Evolutionary conservation across 2,329 filamentous ascomycete species (phyloP).

Genomic region (Davidsoniella eucalypti): DNA sequence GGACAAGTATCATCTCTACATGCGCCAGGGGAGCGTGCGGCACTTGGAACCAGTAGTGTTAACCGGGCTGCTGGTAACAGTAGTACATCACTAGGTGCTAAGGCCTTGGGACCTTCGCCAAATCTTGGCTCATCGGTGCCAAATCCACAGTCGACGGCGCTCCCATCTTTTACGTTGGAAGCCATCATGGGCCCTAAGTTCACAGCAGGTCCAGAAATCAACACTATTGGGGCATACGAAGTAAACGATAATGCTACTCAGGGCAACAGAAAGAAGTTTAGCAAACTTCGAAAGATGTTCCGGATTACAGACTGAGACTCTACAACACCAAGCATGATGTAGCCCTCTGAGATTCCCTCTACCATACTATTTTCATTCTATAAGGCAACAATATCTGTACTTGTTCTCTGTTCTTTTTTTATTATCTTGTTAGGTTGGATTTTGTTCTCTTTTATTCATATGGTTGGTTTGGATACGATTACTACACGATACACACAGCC

Average conservation of each 20-base stretch:
- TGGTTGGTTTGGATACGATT: no score
- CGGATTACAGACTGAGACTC: constrained; percentile 24
- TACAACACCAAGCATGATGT: no score
- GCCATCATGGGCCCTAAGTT: constrained; percentile 1
- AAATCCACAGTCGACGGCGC: not conserved
- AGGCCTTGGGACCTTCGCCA: constrained; percentile 1
- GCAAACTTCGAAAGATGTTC: constrained; percentile 48
- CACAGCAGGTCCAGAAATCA: not conserved
- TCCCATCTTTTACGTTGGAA: constrained; percentile 2
- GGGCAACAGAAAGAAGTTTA: constrained; percentile 49
- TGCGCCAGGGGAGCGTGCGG: not conserved
- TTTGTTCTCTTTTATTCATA: not conserved
- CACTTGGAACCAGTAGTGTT: constrained; percentile 8
- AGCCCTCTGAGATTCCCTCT: not conserved
- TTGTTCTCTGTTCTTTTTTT: not conserved
- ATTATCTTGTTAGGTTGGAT: not conserved
- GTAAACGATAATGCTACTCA: no score
- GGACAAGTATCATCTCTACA: constrained; percentile 5
- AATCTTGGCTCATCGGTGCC: not conserved
- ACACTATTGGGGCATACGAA: no score
- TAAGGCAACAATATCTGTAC: no score
- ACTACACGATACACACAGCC: no score
- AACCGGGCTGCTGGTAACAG: constrained; percentile 4
- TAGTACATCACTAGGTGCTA: not conserved
- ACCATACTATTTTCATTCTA: not conserved